Base-by-base conservation (phyloP, 2,329 filamentous ascomycete genomes). In the Ilyonectria robusta region DNA sequence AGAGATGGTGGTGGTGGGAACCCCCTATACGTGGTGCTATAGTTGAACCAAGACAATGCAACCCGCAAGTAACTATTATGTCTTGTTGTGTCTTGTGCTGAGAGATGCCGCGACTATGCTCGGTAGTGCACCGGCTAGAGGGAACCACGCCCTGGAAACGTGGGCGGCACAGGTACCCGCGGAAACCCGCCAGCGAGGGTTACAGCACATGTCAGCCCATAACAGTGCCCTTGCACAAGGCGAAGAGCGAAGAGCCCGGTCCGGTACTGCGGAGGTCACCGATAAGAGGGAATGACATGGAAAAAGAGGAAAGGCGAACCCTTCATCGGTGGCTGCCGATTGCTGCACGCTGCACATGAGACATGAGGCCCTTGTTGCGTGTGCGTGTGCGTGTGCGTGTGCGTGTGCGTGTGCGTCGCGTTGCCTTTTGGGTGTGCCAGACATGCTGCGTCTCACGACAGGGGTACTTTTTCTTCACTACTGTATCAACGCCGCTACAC, bases 401-500 rank as follows among this genome's bases (percentile, higher is more conserved):
- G 21, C 21, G 21, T 21, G 42, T 19, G 11, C 37, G 40, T 48
- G 42, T 57, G 53, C 23, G 55, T 58, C 35, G 40, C 44, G n/a
- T 58, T 21, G 44, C n/a, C 40, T 26, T 48, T 40, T 56, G 33
- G 17, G 55, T 53, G 57, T 64, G 55, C 40, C 50, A 59, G 62
- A 59, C 62, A 54, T 42, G 48, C 17, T 17, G 57, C 42, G 56
- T 65, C 62, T 65, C 62, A 65, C 47, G 40, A 51, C 57, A 59
- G 33, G 46, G 55, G 37, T 54, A 23, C n/a, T 35, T 17, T n/a
- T 42, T 42, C 8, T 17, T n/a, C 15, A 42, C 29, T 35, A 35
- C 47, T 51, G 47, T 31, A 51, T 10, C 6, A 21, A 9, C 6
- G 31, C 31, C 6, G 31, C 31, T 48, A 48, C 44, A 23, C 47